Evolutionary conservation across 2,329 filamentous ascomycete species (phyloP), one percentile per base, ranked within the genome.

Genomic region (Huntiella moniliformis): DNA sequence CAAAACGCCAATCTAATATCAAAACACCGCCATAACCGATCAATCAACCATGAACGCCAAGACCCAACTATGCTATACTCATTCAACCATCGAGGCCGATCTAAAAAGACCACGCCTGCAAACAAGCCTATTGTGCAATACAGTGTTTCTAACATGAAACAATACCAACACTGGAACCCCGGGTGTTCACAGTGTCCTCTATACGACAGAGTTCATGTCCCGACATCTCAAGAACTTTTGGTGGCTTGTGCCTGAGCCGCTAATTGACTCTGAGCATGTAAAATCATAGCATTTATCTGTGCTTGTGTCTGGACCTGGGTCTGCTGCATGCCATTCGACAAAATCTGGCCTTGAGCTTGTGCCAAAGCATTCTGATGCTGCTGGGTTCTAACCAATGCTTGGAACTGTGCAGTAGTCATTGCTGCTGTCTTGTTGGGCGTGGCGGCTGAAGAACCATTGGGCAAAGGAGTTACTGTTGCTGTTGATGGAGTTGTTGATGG

Each of bases 321-420:
- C n/a, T 48, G 46, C n/a, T n/a, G 22, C 22, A 28, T 28, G 22
- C 22, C 22, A 28, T 8, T 8, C 22, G 22, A 28, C 10, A 28
- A 10, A 28, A 53, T 51, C 33, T 59, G 58, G 1, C 51, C 53
- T 31, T 56, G 57, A 16, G 50, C 46, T 22, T 51, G 49, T 11
- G 51, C 51, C 42, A 34, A 10, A 3, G 34, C 4, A 16, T 13
- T 32, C 12, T 38, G 39, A 41, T 49, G 49, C 47, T 50, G 55
- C 39, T 42, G 50, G 44, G 46, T 43, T 12, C 52, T 50, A 16
- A 42, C 12, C 40, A 42, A 17, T 2, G 33, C 28, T 32, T 42
- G 40, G 8, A 42, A 15, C 31, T 42, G 40, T 34, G 13, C 31
- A 15, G 28, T 4, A 34, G 8, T 42, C 5, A 42, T n/a, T 13